Percentiles rank a stretch among this genome's conserved stretches.
Evolutionary conservation across 306 rosid species (phyloP).

Genomic region (Cicer bijugum): DNA sequence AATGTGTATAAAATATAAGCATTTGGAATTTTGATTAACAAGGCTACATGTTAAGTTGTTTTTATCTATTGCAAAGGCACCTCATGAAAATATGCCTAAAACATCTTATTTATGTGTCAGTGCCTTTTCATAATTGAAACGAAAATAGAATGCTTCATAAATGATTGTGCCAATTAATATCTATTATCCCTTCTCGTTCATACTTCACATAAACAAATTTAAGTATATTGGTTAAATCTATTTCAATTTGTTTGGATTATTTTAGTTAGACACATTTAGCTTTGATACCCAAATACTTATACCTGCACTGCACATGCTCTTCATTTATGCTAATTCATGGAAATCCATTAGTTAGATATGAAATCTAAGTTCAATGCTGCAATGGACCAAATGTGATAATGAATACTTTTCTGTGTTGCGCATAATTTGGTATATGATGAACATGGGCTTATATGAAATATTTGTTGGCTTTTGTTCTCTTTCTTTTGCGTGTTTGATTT

Average conservation of each 20-base stretch:
- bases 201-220: background rate
- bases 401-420: slow-evolving; percentile 2
- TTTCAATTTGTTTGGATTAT: background rate
- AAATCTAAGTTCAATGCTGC: slow-evolving; percentile 1
- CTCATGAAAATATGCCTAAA: background rate
- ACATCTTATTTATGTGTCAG: slow-evolving; percentile 2
- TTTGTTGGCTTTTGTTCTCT: slow-evolving; percentile 9
- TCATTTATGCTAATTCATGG: slow-evolving; percentile 2
- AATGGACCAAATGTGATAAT: background rate
- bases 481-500: background rate
- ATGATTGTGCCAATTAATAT: background rate
- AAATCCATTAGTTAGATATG: background rate
- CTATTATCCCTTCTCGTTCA: background rate
- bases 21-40: background rate
- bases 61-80: background rate
- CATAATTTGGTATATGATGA: background rate
- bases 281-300: background rate
- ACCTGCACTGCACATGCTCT: background rate
- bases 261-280: slow-evolving; percentile 1
- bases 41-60: background rate
- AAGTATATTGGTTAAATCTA: background rate
- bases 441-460: slow-evolving; percentile 13
- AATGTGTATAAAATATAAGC: background rate
- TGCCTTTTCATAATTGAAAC: background rate
- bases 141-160: background rate